Percentiles rank a stretch among this genome's conserved stretches.
phyloP scores from a whole-genome alignment of 805 yeast species.

The Groenewaldozyma salmanticensis region DNA sequence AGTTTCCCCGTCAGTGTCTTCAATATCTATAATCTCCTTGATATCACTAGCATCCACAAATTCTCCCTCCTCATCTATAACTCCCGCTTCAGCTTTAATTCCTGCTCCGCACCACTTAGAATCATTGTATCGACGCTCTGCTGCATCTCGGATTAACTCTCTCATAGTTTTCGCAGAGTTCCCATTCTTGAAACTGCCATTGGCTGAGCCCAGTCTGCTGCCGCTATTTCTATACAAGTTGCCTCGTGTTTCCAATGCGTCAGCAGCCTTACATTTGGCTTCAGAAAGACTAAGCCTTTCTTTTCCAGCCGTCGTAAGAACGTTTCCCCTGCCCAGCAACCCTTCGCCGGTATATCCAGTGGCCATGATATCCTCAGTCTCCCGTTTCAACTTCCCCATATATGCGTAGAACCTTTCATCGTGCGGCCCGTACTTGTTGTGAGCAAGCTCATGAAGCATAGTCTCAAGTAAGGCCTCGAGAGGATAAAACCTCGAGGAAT shows the following conservation, averaged over 20 bases:
- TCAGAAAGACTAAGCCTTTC: conserved; percentile 5
- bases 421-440: conserved; percentile 74
- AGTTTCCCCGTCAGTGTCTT: conserved; percentile 2
- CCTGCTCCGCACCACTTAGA: conserved; percentile 18
- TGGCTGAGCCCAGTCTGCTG: conserved; percentile 24
- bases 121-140: conserved; percentile 40
- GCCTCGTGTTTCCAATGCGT: conserved; percentile 31
- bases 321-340: conserved; percentile 40
- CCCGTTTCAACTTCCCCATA: conserved; percentile 51
- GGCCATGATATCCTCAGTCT: conserved; percentile 30
- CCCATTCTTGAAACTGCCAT: conserved; percentile 19
- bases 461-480: conserved; percentile 63
- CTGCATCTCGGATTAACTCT: conserved; percentile 47
- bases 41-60: too few species aligned
- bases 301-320: conserved; percentile 37
- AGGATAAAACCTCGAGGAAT: conserved; percentile 47
- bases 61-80: conserved; percentile 5
- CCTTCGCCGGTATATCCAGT: conserved; percentile 38
- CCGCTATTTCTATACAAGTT: conserved; percentile 28
- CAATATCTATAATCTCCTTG: too few species aligned
- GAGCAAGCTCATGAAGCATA: conserved; percentile 80
- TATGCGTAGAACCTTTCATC: conserved; percentile 57
- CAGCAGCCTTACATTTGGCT: conserved; percentile 12
- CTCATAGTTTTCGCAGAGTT: conserved; percentile 30
- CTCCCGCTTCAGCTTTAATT: conserved; percentile 5